phyloP scores from a whole-genome alignment of 2,329 filamentous ascomycete species.

The Exophiala aquamarina region DNA sequence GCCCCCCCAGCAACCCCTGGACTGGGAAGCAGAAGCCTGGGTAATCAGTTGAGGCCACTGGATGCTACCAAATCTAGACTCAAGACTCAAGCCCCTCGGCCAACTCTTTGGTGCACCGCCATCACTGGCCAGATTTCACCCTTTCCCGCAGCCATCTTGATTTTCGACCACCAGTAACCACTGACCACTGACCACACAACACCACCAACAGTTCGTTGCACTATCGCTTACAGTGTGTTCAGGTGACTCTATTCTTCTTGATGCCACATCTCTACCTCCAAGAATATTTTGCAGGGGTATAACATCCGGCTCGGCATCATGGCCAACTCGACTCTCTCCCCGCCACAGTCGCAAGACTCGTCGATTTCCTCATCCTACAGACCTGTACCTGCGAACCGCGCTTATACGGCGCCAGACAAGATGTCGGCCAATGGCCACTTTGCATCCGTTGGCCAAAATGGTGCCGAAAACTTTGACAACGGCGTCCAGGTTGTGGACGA shows the following conservation, averaged over 20 bases:
- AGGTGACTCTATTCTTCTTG: background rate
- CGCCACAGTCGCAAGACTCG: constrained; percentile 18
- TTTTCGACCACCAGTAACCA: no score
- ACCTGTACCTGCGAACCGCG: constrained; percentile 18
- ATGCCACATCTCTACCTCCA: constrained; percentile 1
- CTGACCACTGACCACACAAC: no score
- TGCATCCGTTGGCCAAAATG: constrained; percentile 41
- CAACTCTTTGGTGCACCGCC: no score
- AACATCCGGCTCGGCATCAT: constrained; percentile 18
- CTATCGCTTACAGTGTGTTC: background rate
- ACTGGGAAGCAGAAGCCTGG: no score
- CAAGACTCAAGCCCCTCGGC: no score
- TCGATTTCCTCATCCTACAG: constrained; percentile 13
- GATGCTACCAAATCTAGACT: no score
- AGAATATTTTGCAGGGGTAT: constrained; percentile 1
- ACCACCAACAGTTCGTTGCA: background rate
- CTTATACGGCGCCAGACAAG: constrained; percentile 34
- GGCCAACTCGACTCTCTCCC: constrained; percentile 21
- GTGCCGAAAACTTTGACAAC: constrained; percentile 67
- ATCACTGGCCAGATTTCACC: no score
- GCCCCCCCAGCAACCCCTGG: no score
- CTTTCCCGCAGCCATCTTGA: no score
- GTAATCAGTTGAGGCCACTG: no score
- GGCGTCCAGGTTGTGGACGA: constrained; percentile 97
- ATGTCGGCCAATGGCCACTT: constrained; percentile 49